Evolutionary conservation across 371 early-diverging fungal species (phyloP), one percentile per base, ranked within the genome.

Genomic region (Rhizopus delemar): DNA sequence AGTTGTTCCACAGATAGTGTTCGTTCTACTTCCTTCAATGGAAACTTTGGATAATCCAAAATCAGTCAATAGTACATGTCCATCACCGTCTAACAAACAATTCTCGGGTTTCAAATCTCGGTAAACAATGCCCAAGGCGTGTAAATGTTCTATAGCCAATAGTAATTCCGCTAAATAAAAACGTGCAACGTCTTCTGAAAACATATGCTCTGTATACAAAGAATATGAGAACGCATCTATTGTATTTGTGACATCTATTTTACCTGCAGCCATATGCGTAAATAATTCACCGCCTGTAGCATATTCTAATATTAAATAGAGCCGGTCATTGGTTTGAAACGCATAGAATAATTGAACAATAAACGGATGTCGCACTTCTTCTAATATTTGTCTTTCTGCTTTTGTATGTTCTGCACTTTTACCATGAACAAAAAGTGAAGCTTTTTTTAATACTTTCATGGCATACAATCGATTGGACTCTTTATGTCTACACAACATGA

Each of bases 251-350:
- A 22, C 22, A 22, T 22, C 22, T 32, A 46, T 15, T 34, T 55
- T 66, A 73, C 73, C 73, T 46, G 70, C 46, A 48, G 73, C 73
- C 73, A 73, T 73, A 46, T 71, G 71, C 4, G 57, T 83, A 70
- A 99, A 99, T 57, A 99, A 78, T 82, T 99, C 99, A 16, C 99
- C 99, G 50, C 99, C 99, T n/a, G 91, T 89, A 38, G 96, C 94
- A 82, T 94, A 99, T 63, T 97, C 96, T 84, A 99, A 83, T 35
- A 97, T 93, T 69, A 99, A 72, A 72, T 95, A 97, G n/a, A 99
- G 80, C 60, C 93, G 77, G 52, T 81, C 79, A 43, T 83, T 71
- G n/a, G 95, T 92, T 75, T 97, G 95, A 73, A 98, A 97, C 3
- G 97, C 95, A 70, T 93, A 95, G 69, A 86, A 91, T 48, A 99